Percentiles rank a stretch among this genome's conserved stretches.
Evolutionary conservation across 805 yeast genomes (phyloP).

Genomic region (Ogataea salicorniae): DNA sequence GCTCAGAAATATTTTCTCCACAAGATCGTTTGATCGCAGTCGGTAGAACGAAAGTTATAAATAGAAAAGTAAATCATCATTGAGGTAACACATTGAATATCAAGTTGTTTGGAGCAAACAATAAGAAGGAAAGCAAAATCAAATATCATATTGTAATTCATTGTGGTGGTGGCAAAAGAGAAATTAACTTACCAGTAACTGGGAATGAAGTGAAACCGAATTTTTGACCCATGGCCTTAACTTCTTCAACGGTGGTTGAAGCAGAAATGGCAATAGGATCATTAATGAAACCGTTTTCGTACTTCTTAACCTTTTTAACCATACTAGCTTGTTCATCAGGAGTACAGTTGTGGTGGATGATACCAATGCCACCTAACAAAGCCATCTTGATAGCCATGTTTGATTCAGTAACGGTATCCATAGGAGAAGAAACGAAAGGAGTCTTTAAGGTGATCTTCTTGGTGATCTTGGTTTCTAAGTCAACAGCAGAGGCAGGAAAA

Average conservation of each 20-base stretch:
- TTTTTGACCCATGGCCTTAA: constrained; percentile 59
- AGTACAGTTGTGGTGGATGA: constrained; percentile 95
- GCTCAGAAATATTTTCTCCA: constrained; percentile 57
- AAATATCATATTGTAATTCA: background rate
- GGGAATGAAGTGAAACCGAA: constrained; percentile 98
- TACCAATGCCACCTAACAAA: constrained; percentile 96
- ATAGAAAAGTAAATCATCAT: constrained; percentile 49
- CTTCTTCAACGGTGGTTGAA: constrained; percentile 70
- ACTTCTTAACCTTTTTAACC: constrained; percentile 95
- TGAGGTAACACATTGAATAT: background rate
- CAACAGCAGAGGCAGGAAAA: constrained; percentile 76
- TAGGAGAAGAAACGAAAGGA: constrained; percentile 96
- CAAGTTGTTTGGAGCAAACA: constrained; percentile 2
- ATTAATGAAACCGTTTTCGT: constrained; percentile 94
- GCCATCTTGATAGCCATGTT: constrained; percentile 99
- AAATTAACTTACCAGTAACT: constrained; percentile 86
- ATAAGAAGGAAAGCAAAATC: constrained; percentile 6
- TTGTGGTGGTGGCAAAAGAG: background rate
- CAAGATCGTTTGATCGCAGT: constrained; percentile 93
- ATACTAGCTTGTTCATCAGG: constrained; percentile 97
- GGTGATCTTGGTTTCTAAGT: constrained; percentile 81
- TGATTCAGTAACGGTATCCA: constrained; percentile 98
- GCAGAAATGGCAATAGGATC: constrained; percentile 89
- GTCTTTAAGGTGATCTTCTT: constrained; percentile 86
- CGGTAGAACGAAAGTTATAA: constrained; percentile 99